phyloP scores from a whole-genome alignment of 2,329 filamentous ascomycete genomes.

The Fusarium continuum region DNA sequence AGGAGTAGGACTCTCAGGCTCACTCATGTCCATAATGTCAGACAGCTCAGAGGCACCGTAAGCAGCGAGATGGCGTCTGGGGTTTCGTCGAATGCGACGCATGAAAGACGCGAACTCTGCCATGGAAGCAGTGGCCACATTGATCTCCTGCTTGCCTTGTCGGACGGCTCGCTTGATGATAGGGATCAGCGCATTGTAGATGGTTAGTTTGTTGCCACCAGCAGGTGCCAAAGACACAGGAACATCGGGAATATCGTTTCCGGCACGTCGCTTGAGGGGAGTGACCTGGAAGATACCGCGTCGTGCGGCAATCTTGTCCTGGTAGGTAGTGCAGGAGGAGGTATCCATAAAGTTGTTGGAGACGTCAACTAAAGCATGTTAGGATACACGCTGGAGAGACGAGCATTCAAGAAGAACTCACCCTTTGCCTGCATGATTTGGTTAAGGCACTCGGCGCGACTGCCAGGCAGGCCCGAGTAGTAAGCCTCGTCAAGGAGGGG shows the following conservation, averaged over 20 bases:
- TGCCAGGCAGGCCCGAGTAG: slow-evolving; percentile 10
- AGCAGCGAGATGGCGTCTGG: slow-evolving; percentile 38
- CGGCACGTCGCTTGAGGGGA: slow-evolving; percentile 45
- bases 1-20: slow-evolving; percentile 42
- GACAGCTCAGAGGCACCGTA: slow-evolving; percentile 40
- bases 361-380: slow-evolving; percentile 40
- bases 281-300: slow-evolving; percentile 24
- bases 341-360: slow-evolving; percentile 36
- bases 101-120: slow-evolving; percentile 37
- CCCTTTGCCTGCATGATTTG: slow-evolving; percentile 45
- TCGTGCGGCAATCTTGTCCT: slow-evolving; percentile 17
- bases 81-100: slow-evolving; percentile 29
- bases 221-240: not conserved
- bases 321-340: slow-evolving; percentile 12
- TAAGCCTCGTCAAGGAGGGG: not conserved
- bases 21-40: slow-evolving; percentile 44
- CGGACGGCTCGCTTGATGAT: slow-evolving; percentile 39
- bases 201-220: slow-evolving; percentile 42
- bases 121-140: slow-evolving; percentile 42
- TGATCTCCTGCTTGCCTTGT: slow-evolving; percentile 35
- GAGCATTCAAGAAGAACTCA: no score
- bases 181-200: slow-evolving; percentile 40
- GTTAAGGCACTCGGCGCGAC: slow-evolving; percentile 18
- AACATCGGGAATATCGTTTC: slow-evolving; percentile 18
- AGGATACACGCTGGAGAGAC: no score